Conservation (phyloP, 2,329 filamentous ascomycete species). For the Dichotomopilus funicola region DNA sequence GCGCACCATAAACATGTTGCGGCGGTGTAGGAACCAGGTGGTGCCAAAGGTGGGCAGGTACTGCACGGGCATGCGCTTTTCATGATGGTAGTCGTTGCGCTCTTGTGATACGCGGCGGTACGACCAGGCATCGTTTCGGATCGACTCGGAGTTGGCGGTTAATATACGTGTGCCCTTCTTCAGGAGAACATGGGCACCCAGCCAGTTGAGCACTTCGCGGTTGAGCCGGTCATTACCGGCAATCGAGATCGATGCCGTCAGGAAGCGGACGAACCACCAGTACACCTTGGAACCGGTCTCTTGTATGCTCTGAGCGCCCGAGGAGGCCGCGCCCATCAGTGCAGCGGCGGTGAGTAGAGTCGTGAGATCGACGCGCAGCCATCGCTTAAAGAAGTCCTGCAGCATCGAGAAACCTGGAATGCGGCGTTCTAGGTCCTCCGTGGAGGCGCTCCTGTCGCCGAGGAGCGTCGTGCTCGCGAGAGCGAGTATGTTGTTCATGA, state of each 20-base stretch:
- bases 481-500: conserved; percentile 20
- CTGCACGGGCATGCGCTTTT: conserved; percentile 31
- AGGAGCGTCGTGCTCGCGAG: conserved; percentile 20
- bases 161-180: conserved; percentile 29
- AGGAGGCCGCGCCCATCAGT: conserved; percentile 30
- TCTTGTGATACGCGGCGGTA: conserved; percentile 23
- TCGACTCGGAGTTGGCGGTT: conserved; percentile 30
- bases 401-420: conserved; percentile 28
- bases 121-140: conserved; percentile 30
- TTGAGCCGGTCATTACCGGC: conserved; percentile 33
- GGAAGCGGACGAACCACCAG: conserved; percentile 32
- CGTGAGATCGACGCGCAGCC: conserved; percentile 31
- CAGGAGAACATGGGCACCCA: conserved; percentile 31
- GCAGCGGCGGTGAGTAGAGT: conserved; percentile 29
- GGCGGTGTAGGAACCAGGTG: conserved; percentile 31
- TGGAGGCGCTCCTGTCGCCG: neutral
- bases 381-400: conserved; percentile 30
- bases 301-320: conserved; percentile 28
- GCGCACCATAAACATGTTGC: conserved; percentile 32
- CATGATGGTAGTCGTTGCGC: conserved; percentile 29
- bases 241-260: conserved; percentile 34
- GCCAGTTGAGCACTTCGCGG: conserved; percentile 34
- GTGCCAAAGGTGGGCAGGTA: conserved; percentile 34
- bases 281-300: conserved; percentile 28
- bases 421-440: conserved; percentile 21